Conservation (phyloP, 352 stramenopile genomes). For the Phytopythium chamaehyphon region DNA sequence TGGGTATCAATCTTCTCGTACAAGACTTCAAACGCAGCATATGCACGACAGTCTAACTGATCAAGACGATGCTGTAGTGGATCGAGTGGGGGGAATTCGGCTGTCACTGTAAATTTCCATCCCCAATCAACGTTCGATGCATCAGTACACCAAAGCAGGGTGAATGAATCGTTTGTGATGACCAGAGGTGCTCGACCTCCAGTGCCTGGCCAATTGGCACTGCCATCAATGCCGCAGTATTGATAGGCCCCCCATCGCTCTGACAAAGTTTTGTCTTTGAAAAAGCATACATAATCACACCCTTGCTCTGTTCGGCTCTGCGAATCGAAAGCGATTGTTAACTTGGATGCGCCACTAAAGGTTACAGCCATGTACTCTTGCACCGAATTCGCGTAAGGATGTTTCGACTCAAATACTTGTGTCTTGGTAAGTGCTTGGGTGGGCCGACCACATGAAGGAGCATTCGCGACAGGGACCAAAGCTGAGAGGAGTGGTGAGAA, state of each 20-base stretch:
- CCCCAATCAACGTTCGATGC: conserved; percentile 87
- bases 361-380: conserved; percentile 77
- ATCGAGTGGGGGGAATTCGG: conserved; percentile 45
- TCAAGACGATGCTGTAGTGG: conserved; percentile 45
- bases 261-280: conserved; percentile 70
- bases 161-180: conserved; percentile 76
- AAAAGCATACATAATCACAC: conserved; percentile 85
- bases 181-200: conserved; percentile 56
- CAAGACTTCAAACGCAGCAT: conserved; percentile 62
- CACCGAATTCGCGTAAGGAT: conserved; percentile 81
- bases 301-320: conserved; percentile 56
- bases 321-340: conserved; percentile 74
- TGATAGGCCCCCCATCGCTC: conserved; percentile 58
- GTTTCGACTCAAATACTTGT: conserved; percentile 79
- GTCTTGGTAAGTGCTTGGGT: conserved; percentile 44
- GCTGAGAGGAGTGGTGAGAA: conserved; percentile 24
- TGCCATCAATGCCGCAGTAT: conserved; percentile 62
- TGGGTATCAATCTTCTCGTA: conserved; percentile 59
- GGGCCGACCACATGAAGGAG: conserved; percentile 31
- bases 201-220: conserved; percentile 79
- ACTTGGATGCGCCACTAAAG: conserved; percentile 55
- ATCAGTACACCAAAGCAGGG: conserved; percentile 82
- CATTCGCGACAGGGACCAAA: conserved; percentile 42
- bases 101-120: conserved; percentile 74
- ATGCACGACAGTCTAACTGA: conserved; percentile 54